Evolutionary conservation across 2,329 filamentous ascomycete genomes (phyloP).

Genomic region (Hyphodiscus sp.): DNA sequence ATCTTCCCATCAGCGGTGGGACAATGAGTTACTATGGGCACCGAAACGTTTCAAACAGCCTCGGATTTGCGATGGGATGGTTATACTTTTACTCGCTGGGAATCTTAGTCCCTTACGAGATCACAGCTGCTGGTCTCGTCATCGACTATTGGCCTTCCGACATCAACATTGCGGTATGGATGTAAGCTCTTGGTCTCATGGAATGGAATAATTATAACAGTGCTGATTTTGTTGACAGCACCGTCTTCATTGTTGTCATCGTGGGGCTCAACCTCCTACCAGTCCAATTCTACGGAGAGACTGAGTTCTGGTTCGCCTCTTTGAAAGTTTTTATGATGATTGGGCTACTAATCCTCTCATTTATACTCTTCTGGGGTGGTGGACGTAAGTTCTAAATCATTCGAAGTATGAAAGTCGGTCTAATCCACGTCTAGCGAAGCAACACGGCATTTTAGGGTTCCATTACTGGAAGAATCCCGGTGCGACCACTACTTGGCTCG

Average conservation of each 20-base stretch:
- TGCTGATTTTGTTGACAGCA: conserved; percentile 29
- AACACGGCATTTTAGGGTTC: conserved; percentile 34
- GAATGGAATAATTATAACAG: conserved; percentile 29
- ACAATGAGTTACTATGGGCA: conserved; percentile 44
- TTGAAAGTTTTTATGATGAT: conserved; percentile 30
- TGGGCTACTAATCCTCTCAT: conserved; percentile 26
- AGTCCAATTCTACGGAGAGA: conserved; percentile 52
- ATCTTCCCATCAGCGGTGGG: conserved; percentile 46
- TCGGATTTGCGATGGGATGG: conserved; percentile 41
- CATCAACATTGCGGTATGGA: conserved; percentile 38
- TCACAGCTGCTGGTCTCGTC: conserved; percentile 36
- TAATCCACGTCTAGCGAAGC: conserved; percentile 11
- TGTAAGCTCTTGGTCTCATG: conserved; percentile 37
- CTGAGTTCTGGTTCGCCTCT: conserved; percentile 45
- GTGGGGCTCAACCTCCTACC: conserved; percentile 36
- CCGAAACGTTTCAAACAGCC: conserved; percentile 37
- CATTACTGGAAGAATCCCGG: conserved; percentile 43
- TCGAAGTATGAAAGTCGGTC: neutral
- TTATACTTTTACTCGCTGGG: conserved; percentile 32
- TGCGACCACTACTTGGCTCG: conserved; percentile 36
- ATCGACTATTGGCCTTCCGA: conserved; percentile 40
- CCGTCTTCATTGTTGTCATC: conserved; percentile 34
- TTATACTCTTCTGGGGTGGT: conserved; percentile 32
- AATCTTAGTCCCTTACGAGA: conserved; percentile 34
- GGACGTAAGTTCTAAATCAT: conserved; percentile 21